Conservation (phyloP, 305 asterid species). For the Stenogyne calaminthoides region DNA sequence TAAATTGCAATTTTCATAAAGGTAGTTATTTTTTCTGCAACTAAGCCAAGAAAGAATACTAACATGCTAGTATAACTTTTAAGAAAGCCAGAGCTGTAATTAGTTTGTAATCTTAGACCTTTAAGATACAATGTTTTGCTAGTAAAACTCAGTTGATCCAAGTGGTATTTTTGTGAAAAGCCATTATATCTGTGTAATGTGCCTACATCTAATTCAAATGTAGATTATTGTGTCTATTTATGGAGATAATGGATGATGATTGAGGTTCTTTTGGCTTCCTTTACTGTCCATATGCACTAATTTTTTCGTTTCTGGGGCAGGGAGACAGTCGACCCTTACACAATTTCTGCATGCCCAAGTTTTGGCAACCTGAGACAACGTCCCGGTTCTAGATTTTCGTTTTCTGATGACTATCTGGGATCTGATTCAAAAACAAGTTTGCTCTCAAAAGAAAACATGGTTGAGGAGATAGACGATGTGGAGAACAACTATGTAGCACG, state of each 20-base stretch:
- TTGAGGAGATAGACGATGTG: conserved; percentile 37
- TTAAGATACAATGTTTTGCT: neutral
- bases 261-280: neutral
- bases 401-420: conserved; percentile 36
- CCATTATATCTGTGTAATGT: no score
- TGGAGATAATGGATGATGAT: neutral
- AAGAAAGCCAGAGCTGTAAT: neutral
- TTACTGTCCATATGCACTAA: neutral
- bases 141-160: neutral
- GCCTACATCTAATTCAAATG: neutral
- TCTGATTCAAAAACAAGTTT: conserved; percentile 49
- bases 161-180: neutral
- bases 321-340: conserved; percentile 53
- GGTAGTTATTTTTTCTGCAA: no score
- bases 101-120: neutral
- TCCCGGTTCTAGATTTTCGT: conserved; percentile 36
- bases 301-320: conserved; percentile 31
- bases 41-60: neutral
- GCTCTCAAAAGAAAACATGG: conserved; percentile 36
- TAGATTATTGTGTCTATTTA: neutral
- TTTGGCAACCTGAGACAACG: conserved; percentile 45
- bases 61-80: neutral
- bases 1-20: no score
- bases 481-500: conserved; percentile 31
- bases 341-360: conserved; percentile 58